Evolutionary conservation across 176 grass and related monocot genomes (phyloP).

Genomic region (Aechmea fasciata): DNA sequence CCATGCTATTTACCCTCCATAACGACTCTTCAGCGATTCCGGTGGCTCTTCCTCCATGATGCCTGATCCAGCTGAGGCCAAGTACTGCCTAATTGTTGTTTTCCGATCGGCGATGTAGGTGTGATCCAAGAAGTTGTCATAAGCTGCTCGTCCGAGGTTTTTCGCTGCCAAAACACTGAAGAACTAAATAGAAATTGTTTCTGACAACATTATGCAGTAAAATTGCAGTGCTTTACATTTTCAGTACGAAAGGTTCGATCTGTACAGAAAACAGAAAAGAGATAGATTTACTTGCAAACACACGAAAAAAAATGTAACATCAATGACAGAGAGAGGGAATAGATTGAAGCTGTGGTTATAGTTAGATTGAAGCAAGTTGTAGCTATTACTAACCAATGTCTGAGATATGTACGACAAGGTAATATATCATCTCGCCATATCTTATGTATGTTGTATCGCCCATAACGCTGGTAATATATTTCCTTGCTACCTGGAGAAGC

Average conservation of each 20-base stretch:
- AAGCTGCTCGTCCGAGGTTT: constrained; percentile 69
- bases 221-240: too few species aligned
- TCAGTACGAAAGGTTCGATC: too few species aligned
- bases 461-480: constrained; percentile 64
- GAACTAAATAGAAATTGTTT: not conserved
- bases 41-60: constrained; percentile 93
- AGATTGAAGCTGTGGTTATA: not conserved
- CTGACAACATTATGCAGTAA: not conserved
- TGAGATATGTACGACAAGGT: constrained; percentile 76
- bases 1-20: constrained; percentile 43
- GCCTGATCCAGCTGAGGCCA: constrained; percentile 53
- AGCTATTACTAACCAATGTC: constrained; percentile 62
- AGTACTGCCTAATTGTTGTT: constrained; percentile 49
- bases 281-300: too few species aligned
- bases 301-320: not conserved
- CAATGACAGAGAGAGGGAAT: not conserved
- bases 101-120: constrained; percentile 74
- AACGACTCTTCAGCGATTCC: constrained; percentile 47
- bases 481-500: constrained; percentile 70
- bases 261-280: too few species aligned
- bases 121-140: constrained; percentile 75
- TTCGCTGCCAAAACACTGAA: constrained; percentile 71
- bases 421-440: constrained; percentile 97
- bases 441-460: constrained; percentile 69
- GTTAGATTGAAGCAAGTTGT: not conserved